Percentiles rank a stretch among this genome's conserved stretches.
Evolutionary conservation across 2,329 filamentous ascomycete genomes (phyloP).

Genomic region (Monilinia fructicola): DNA sequence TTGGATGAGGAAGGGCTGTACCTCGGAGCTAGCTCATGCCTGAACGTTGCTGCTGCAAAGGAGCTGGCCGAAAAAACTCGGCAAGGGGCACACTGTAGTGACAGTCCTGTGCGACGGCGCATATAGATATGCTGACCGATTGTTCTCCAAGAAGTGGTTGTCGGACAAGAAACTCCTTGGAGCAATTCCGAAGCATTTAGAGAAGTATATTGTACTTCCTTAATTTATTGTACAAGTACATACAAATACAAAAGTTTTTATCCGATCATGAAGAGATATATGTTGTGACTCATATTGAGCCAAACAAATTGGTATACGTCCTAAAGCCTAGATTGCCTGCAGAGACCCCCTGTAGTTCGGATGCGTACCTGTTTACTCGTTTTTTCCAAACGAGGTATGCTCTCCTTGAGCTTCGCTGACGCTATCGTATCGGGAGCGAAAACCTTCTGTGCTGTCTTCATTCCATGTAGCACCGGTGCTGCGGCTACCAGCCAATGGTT

Average conservation of each 20-base stretch:
- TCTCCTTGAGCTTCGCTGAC: conserved; percentile 28
- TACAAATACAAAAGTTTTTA: conserved; percentile 22
- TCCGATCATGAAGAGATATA: conserved; percentile 1
- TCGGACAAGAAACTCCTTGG: conserved; percentile 77
- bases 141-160: conserved; percentile 92
- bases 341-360: conserved; percentile 14
- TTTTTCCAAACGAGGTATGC: not conserved
- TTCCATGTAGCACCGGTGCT: conserved; percentile 44
- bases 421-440: conserved; percentile 17
- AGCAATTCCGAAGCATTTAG: conserved; percentile 79
- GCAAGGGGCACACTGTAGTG: conserved; percentile 85
- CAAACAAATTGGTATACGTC: conserved; percentile 25
- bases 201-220: conserved; percentile 92
- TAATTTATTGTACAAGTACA: conserved; percentile 44
- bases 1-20: conserved; percentile 95
- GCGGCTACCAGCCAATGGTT: conserved; percentile 38
- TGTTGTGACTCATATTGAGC: conserved; percentile 5
- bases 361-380: conserved; percentile 4
- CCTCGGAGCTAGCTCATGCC: conserved; percentile 84
- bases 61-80: conserved; percentile 88
- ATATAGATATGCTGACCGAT: conserved; percentile 91
- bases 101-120: conserved; percentile 94
- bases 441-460: conserved; percentile 43
- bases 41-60: conserved; percentile 94
- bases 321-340: conserved; percentile 5